phyloP scores from a whole-genome alignment of 805 yeast genomes.

The Ogataea sp. region DNA sequence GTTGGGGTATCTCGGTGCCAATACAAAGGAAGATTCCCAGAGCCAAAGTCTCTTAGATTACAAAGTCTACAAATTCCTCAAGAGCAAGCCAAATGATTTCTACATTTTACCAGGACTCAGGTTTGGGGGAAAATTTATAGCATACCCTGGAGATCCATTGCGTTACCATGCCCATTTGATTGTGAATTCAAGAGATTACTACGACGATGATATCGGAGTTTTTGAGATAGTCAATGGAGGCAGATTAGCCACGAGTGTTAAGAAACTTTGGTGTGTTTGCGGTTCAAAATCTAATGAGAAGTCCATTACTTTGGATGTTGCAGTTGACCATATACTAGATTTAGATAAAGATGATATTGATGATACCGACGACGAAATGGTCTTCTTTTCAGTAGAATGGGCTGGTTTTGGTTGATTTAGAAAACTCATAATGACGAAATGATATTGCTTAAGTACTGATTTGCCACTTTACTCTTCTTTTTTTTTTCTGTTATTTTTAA shows the following conservation, averaged over 20 bases:
- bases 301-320: constrained; percentile 5
- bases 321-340: constrained; percentile 2
- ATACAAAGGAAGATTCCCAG: neutral
- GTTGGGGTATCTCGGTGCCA: neutral
- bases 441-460: too few relatives aligned
- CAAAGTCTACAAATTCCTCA: constrained; percentile 13
- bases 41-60: neutral
- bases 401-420: constrained; percentile 92
- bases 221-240: constrained; percentile 74
- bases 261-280: constrained; percentile 68
- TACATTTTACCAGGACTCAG: constrained; percentile 76
- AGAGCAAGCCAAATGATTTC: constrained; percentile 20
- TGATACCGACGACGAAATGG: constrained; percentile 14
- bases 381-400: constrained; percentile 82
- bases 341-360: constrained; percentile 8
- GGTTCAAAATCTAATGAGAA: constrained; percentile 27
- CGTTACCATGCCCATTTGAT: constrained; percentile 83
- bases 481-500: neutral
- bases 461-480: too few relatives aligned
- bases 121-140: constrained; percentile 84
- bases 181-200: constrained; percentile 41
- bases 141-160: constrained; percentile 93
- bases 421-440: too few relatives aligned
- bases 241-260: constrained; percentile 85
- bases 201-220: constrained; percentile 47